These are phyloP conservation scores for Botryosphaeria dothidea DNA, from an alignment of 2,329 filamentous ascomycete genomes.

Conservation along the genomic window DNA sequence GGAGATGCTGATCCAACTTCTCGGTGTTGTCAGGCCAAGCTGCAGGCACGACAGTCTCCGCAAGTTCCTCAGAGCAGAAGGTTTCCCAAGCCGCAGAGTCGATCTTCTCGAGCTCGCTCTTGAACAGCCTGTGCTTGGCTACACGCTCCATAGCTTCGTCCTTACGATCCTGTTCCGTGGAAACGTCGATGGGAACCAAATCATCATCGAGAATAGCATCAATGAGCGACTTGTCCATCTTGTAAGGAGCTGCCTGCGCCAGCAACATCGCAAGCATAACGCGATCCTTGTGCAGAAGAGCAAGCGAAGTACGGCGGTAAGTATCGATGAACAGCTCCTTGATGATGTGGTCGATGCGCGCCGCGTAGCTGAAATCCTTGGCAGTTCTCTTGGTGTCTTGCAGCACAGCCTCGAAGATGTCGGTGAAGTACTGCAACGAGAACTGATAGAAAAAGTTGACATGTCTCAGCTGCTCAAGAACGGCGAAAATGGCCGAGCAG, in stretches of 20 bases:
- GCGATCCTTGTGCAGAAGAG: conserved; percentile 88
- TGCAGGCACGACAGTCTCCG: conserved; percentile 78
- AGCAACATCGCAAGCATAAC: conserved; percentile 94
- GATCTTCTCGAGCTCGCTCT: conserved; percentile 66
- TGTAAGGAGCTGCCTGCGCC: conserved; percentile 91
- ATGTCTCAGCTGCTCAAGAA: conserved; percentile 95
- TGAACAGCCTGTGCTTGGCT: conserved; percentile 70
- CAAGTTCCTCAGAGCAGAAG: conserved; percentile 83
- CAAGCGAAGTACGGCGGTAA: conserved; percentile 90
- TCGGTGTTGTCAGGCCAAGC: conserved; percentile 69
- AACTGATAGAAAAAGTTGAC: conserved; percentile 99
- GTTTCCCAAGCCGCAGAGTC: conserved; percentile 69
- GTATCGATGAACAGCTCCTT: conserved; percentile 87
- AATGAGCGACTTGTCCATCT: conserved; percentile 88
- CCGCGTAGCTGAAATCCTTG: conserved; percentile 71
- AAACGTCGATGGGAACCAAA: conserved; percentile 76
- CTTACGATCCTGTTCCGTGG: conserved; percentile 63
- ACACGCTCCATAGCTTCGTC: conserved; percentile 70
- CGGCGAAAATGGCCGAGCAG: conserved; percentile 95
- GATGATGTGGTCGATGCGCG: conserved; percentile 85
- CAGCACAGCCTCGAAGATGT: conserved; percentile 94
- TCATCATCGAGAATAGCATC: conserved; percentile 81
- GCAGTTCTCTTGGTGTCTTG: conserved; percentile 74
- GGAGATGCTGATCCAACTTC: conserved; percentile 72
- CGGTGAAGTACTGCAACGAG: conserved; percentile 95